These are phyloP conservation scores for Picea sitchensis DNA, from an alignment of 75 land plant species.

Conservation along the genomic window DNA sequence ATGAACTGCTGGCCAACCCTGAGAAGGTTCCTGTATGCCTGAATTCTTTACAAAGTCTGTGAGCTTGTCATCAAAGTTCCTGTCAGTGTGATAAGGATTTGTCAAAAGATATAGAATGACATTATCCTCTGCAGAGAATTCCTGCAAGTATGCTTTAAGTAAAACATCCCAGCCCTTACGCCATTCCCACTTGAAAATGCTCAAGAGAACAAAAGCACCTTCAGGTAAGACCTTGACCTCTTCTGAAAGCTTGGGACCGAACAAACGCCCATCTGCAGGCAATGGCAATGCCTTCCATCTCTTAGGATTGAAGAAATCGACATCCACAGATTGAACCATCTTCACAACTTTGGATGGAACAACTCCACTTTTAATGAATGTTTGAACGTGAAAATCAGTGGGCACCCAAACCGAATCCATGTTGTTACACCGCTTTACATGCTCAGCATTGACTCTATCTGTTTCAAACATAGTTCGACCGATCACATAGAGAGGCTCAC, in stretches of 20 bases:
- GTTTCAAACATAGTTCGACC: slow-evolving; percentile 95
- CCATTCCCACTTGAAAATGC: slow-evolving; percentile 88
- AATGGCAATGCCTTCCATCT: slow-evolving; percentile 38
- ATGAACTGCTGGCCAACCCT: slow-evolving; percentile 66
- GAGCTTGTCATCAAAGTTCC: slow-evolving; percentile 39
- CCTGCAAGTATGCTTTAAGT: slow-evolving; percentile 58
- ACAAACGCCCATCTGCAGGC: slow-evolving; percentile 17
- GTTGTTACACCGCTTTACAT: slow-evolving; percentile 64
- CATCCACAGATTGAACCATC: slow-evolving; percentile 73
- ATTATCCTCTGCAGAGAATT: slow-evolving; percentile 56
- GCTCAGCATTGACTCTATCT: slow-evolving; percentile 59
- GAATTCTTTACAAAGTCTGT: slow-evolving; percentile 29
- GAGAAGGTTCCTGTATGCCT: slow-evolving; percentile 39
- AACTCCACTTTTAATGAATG: slow-evolving; percentile 65
- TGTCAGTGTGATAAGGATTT: slow-evolving; percentile 61
- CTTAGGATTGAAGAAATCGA: slow-evolving; percentile 60
- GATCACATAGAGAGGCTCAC: slow-evolving; percentile 42
- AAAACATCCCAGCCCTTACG: slow-evolving; percentile 92
- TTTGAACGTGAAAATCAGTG: slow-evolving; percentile 64
- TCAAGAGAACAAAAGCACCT: slow-evolving; percentile 50
- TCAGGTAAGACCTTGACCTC: background rate
- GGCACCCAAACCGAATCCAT: slow-evolving; percentile 93
- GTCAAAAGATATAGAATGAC: slow-evolving; percentile 65
- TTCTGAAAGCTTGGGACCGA: slow-evolving; percentile 10
- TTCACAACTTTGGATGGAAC: slow-evolving; percentile 56